Base-by-base conservation (phyloP, 768 basidiomycete genomes). In the Serpula lacrymans region DNA sequence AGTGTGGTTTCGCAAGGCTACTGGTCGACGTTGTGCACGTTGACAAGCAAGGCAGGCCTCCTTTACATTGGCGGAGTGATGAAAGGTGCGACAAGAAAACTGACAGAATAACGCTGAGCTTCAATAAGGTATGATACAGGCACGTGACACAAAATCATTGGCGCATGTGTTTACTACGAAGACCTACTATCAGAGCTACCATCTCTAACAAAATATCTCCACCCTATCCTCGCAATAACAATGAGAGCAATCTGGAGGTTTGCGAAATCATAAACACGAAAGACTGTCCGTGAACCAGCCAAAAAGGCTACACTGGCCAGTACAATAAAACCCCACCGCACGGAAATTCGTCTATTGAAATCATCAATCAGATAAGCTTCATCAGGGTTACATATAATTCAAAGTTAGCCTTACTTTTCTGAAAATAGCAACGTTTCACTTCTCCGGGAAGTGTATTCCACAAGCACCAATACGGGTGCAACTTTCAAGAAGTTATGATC, bases 401-500 rank as follows among this genome's bases (percentile, higher is more conserved):
- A n/a, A n/a, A n/a, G n/a, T n/a, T n/a, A n/a, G n/a, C n/a, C n/a
- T n/a, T n/a, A 57, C 63, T 63, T 51, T 65, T 58, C 44, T 37
- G 12, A 46, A n/a, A 50, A 45, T 6, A 75, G 70, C 2, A 75
- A 48, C 23, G 42, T 35, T 16, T 57, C 64, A 9, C 66, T 67
- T 11, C 67, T 71, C 64, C 77, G 74, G 9, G 73, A 78, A 12
- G 76, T 69, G 46, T 72, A 75, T 42, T 88, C 82, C 1, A 82
- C 78, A 8, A 86, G 59, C 23, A 82, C 51, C 10, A 88, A 60
- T 55, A 79, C 82, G 5, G 84, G 85, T 1, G 72, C 72, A 18
- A 80, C 77, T 34, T 76, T 76, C 31, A 83, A 50, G 46, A 84
- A 74, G 54, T 77, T 75, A 54, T 92, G 89, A 56, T 94, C 91